Evolutionary conservation across 192 early-diverging fungal genomes (phyloP).

Genomic region (Coemansia sp.): DNA sequence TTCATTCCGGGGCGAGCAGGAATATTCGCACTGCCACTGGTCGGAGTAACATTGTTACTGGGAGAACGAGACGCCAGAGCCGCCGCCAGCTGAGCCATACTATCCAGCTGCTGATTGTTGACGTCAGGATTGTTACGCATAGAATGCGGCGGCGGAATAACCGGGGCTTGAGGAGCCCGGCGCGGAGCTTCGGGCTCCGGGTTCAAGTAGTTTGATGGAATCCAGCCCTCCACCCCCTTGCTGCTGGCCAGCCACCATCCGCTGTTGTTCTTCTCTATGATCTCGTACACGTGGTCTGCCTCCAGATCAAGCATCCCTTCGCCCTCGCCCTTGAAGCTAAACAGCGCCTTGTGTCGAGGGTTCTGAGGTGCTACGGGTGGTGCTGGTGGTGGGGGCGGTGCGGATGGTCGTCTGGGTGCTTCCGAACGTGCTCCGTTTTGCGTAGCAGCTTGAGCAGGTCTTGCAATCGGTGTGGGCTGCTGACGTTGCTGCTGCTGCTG

Average conservation of each 20-base stretch:
- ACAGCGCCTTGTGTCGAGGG: slow-evolving; percentile 65
- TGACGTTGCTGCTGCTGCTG: slow-evolving; percentile 1
- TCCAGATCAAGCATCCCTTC: slow-evolving; percentile 65
- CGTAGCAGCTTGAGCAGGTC: not conserved
- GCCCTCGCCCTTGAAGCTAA: slow-evolving; percentile 63
- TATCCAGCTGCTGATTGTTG: slow-evolving; percentile 20
- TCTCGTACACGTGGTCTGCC: slow-evolving; percentile 65
- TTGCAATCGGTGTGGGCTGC: not conserved
- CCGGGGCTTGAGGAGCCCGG: slow-evolving; percentile 14
- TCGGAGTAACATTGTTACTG: slow-evolving; percentile 4
- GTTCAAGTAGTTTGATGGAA: slow-evolving; percentile 76
- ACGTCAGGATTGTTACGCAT: slow-evolving; percentile 24
- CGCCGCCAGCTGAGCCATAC: slow-evolving; percentile 49
- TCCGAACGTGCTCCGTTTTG: not conserved
- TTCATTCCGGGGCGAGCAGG: slow-evolving; percentile 45
- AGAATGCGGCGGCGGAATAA: slow-evolving; percentile 23
- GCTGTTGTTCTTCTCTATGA: slow-evolving; percentile 62
- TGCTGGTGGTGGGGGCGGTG: slow-evolving; percentile 61
- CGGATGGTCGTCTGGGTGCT: slow-evolving; percentile 10
- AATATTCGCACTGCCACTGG: slow-evolving; percentile 16
- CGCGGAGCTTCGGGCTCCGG: slow-evolving; percentile 59
- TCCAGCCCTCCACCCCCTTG: slow-evolving; percentile 68
- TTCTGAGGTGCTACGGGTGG: slow-evolving; percentile 50
- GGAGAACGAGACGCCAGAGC: slow-evolving; percentile 47
- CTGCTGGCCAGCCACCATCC: slow-evolving; percentile 58